These are phyloP conservation scores for Pholiota conissans DNA, from an alignment of 768 basidiomycete species.

Conservation along the genomic window DNA sequence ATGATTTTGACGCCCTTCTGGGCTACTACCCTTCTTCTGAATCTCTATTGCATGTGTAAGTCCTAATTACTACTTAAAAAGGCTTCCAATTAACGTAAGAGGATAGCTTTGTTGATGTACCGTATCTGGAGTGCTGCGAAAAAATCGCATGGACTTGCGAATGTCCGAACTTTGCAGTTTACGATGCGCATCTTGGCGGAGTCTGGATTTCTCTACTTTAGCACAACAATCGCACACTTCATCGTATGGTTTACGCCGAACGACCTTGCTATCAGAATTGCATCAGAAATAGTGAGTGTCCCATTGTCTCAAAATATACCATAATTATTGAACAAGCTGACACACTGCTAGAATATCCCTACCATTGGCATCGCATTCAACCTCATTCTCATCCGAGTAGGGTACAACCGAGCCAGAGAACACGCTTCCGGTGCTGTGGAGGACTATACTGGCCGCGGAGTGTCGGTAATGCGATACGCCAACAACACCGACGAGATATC, in stretches of 20 bases:
- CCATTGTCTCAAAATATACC: not conserved
- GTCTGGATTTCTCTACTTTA: constrained; percentile 5
- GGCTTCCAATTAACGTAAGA: not conserved
- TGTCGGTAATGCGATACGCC: constrained; percentile 1
- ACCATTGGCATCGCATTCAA: constrained; percentile 9
- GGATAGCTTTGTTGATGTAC: not conserved
- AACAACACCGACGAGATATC: not conserved
- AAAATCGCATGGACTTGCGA: not conserved
- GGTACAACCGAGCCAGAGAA: constrained; percentile 1
- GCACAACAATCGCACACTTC: constrained; percentile 2
- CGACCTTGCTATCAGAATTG: constrained; percentile 4
- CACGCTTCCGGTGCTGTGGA: not conserved
- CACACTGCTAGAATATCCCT: constrained; percentile 11
- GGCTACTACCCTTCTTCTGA: constrained; percentile 4
- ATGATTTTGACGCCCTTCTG: constrained; percentile 8
- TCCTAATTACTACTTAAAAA: not conserved
- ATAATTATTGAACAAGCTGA: not conserved
- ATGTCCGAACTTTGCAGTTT: not conserved
- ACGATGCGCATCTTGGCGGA: not conserved
- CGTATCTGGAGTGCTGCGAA: not conserved
- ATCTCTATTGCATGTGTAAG: constrained; percentile 3
- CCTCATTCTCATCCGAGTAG: constrained; percentile 3
- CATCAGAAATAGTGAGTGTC: constrained; percentile 4
- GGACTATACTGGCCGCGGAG: not conserved
- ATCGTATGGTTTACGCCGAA: constrained; percentile 8